phyloP scores from a whole-genome alignment of 148 eudicot species.

The Talinum fruticosum region DNA sequence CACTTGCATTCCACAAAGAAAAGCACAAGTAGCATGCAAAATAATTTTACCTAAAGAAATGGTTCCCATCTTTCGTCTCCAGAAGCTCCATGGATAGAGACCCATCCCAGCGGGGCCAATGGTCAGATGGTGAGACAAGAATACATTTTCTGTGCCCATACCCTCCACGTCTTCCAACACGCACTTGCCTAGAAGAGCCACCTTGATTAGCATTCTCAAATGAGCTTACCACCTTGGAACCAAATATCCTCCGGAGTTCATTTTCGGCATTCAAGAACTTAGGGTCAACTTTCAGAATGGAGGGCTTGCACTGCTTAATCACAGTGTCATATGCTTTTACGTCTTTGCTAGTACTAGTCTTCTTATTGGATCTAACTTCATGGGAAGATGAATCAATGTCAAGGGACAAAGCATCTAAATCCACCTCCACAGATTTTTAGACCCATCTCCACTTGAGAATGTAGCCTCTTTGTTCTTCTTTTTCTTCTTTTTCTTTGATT shows the following conservation, averaged over 20 bases:
- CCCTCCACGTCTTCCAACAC: conserved; percentile 76
- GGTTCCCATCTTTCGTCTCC: conserved; percentile 58
- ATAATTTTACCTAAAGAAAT: conserved; percentile 59
- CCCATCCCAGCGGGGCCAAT: conserved; percentile 99
- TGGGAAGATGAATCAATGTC: conserved; percentile 40
- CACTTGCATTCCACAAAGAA: not conserved
- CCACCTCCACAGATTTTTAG: conserved; percentile 31
- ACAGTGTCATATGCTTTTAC: conserved; percentile 22
- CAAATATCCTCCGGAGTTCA: conserved; percentile 91
- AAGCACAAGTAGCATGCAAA: not conserved
- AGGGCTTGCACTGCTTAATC: conserved; percentile 36
- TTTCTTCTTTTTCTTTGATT: conserved; percentile 84
- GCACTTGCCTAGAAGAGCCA: conserved; percentile 65
- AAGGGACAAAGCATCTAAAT: conserved; percentile 45
- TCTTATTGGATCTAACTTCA: conserved; percentile 28
- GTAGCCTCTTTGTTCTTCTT: conserved; percentile 54
- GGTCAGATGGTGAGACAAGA: conserved; percentile 77
- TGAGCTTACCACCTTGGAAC: conserved; percentile 83
- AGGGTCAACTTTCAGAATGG: conserved; percentile 78
- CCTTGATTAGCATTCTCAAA: conserved; percentile 63
- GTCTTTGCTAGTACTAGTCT: conserved; percentile 19
- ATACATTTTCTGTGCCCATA: conserved; percentile 59
- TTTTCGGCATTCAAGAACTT: conserved; percentile 84
- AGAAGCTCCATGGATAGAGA: conserved; percentile 91
- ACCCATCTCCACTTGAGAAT: conserved; percentile 21